Conservation (phyloP, 2,329 filamentous ascomycete genomes). For the Diaporthe sp. region DNA sequence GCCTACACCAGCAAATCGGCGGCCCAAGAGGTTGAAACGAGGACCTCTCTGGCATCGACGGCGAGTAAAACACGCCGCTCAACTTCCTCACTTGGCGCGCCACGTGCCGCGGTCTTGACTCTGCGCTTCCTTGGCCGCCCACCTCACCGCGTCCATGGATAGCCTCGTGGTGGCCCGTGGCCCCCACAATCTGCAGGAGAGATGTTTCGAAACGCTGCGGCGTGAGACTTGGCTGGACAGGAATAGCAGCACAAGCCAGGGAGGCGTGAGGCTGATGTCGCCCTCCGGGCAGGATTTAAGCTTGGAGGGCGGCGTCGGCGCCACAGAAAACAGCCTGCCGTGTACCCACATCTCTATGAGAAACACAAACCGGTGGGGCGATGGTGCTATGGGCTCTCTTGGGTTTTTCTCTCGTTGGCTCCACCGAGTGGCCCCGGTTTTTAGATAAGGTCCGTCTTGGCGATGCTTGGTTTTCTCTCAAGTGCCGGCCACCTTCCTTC, state of each 20-base stretch:
- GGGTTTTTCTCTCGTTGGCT: neutral
- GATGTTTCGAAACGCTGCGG: neutral
- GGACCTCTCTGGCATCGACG: slow-evolving; percentile 2
- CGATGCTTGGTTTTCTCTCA: slow-evolving; percentile 23
- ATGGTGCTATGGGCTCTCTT: slow-evolving; percentile 14
- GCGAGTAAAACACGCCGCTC: slow-evolving; percentile 12
- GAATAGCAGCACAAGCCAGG: neutral
- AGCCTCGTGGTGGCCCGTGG: neutral
- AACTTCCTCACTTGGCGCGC: slow-evolving; percentile 9
- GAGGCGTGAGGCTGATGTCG: neutral
- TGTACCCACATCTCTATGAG: slow-evolving; percentile 21
- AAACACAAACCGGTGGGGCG: slow-evolving; percentile 30
- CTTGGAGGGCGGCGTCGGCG: neutral
- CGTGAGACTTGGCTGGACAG: neutral
- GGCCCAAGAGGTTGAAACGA: neutral
- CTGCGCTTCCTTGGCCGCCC: slow-evolving; percentile 17
- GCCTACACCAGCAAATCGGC: neutral
- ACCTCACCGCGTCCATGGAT: neutral
- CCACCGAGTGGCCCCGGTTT: slow-evolving; percentile 11
- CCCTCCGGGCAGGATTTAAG: neutral
- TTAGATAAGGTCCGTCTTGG: slow-evolving; percentile 33
- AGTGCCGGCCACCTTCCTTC: slow-evolving; percentile 18
- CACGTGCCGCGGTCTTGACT: slow-evolving; percentile 26
- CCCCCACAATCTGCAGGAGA: neutral
- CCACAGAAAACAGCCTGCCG: neutral